Conservation (phyloP, 805 yeast genomes). For the Zygosaccharomyces bailii region DNA sequence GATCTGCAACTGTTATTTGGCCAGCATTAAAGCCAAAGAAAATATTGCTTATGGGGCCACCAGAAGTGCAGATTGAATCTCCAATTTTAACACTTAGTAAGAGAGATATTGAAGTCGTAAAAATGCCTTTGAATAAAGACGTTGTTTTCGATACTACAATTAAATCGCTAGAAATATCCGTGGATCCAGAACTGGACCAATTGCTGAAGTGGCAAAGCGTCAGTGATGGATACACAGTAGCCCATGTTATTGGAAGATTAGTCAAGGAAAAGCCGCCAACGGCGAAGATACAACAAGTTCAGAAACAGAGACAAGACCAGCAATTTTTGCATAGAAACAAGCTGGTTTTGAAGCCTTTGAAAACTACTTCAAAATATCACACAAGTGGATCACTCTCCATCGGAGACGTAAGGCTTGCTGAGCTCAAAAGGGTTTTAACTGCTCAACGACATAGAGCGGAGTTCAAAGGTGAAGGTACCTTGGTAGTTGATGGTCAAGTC, state of each 20-base stretch:
- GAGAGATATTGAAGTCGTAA: conserved; percentile 36
- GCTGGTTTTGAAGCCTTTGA: conserved; percentile 30
- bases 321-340: conserved; percentile 19
- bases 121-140: conserved; percentile 37
- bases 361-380: conserved; percentile 35
- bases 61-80: conserved; percentile 20
- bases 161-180: conserved; percentile 55
- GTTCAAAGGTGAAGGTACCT: conserved; percentile 87
- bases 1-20: conserved; percentile 75
- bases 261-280: conserved; percentile 25
- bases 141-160: conserved; percentile 53
- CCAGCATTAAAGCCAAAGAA: conserved; percentile 77
- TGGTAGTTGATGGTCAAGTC: conserved; percentile 76
- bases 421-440: conserved; percentile 61
- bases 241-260: conserved; percentile 67
- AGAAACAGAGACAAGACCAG: conserved; percentile 16
- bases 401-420: conserved; percentile 85
- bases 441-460: conserved; percentile 69
- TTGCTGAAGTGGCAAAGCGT: conserved; percentile 78
- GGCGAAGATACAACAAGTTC: conserved; percentile 12
- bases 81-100: conserved; percentile 18
- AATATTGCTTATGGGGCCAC: conserved; percentile 45
- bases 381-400: conserved; percentile 53
- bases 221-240: conserved; percentile 74
- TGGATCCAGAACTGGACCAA: conserved; percentile 63